phyloP scores from a whole-genome alignment of 2,329 filamentous ascomycete species.

The Rutstroemia sp. region DNA sequence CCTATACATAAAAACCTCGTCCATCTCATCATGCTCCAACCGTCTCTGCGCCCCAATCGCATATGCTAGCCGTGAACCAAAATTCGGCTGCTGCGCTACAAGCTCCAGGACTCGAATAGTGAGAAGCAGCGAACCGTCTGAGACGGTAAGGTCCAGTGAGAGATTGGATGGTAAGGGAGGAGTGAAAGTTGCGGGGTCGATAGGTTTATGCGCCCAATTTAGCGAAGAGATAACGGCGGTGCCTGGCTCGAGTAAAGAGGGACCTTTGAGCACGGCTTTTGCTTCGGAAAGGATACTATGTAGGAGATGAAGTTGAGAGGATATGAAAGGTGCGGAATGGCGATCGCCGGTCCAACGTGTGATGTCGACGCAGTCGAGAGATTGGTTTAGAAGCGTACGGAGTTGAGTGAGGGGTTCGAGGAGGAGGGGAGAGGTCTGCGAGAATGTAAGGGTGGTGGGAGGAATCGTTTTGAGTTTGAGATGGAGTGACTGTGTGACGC shows the following conservation, averaged over 20 bases:
- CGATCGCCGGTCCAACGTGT: constrained; percentile 65
- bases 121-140: constrained; percentile 63
- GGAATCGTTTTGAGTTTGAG: constrained; percentile 67
- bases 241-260: constrained; percentile 23
- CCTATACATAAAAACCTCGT: constrained; percentile 60
- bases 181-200: constrained; percentile 42
- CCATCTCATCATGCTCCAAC: constrained; percentile 72
- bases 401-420: constrained; percentile 66
- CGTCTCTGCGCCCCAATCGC: constrained; percentile 59
- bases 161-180: constrained; percentile 58
- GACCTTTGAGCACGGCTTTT: constrained; percentile 48
- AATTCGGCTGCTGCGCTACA: constrained; percentile 49
- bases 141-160: constrained; percentile 66
- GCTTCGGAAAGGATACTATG: constrained; percentile 47
- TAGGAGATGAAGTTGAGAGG: constrained; percentile 48
- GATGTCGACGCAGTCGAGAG: constrained; percentile 75
- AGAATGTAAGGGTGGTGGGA: constrained; percentile 26
- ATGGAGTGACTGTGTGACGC: constrained; percentile 54
- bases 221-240: constrained; percentile 18
- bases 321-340: constrained; percentile 43
- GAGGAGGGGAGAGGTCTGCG: constrained; percentile 40
- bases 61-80: constrained; percentile 60
- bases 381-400: constrained; percentile 71
- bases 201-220: constrained; percentile 26
- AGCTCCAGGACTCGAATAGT: constrained; percentile 64